Percentiles rank a stretch among this genome's conserved stretches.
These are phyloP conservation scores for Suaeda aralocaspica DNA, from an alignment of 148 eudicot genomes.

Conservation along the genomic window DNA sequence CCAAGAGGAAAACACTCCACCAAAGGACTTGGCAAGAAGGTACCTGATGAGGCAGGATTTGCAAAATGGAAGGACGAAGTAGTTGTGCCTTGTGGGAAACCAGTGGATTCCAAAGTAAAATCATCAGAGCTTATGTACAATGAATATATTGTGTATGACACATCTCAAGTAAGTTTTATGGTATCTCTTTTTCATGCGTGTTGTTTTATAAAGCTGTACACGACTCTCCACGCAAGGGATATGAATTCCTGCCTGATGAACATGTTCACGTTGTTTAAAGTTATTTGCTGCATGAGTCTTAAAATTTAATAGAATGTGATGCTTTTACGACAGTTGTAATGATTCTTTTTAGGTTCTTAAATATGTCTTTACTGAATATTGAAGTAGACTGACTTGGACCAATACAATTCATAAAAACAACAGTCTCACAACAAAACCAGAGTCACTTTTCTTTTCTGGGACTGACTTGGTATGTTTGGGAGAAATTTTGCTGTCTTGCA, in stretches of 20 bases:
- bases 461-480: too few relatives aligned
- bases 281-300: neutral
- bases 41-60: slow-evolving; percentile 63
- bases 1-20: slow-evolving; percentile 95
- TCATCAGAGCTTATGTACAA: slow-evolving; percentile 86
- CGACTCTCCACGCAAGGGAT: too few relatives aligned
- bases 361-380: too few relatives aligned
- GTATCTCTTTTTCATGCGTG: neutral
- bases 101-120: slow-evolving; percentile 68
- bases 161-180: slow-evolving; percentile 77
- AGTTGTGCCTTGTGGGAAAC: slow-evolving; percentile 93
- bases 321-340: neutral
- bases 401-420: neutral
- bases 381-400: neutral
- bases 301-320: neutral
- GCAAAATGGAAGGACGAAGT: slow-evolving; percentile 81
- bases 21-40: slow-evolving; percentile 91
- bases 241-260: neutral
- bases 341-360: neutral
- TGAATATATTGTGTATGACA: slow-evolving; percentile 90
- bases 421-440: too few relatives aligned
- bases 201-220: neutral
- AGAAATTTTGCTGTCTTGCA: too few relatives aligned
- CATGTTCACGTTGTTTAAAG: neutral
- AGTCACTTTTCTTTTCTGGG: too few relatives aligned